Conservation (phyloP, 805 yeast genomes). For the Candida andamanensis region DNA sequence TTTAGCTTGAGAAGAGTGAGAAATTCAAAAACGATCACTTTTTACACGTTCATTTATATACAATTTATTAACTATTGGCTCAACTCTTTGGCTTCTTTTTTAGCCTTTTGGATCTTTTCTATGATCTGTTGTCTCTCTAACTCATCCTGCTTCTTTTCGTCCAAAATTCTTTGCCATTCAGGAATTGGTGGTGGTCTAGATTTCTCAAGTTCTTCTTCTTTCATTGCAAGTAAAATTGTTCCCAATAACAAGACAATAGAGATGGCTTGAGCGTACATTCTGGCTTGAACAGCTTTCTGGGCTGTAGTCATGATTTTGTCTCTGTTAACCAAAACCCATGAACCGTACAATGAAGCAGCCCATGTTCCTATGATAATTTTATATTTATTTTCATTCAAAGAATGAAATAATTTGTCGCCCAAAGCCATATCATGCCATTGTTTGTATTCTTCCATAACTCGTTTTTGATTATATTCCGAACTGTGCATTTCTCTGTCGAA, state of each 20-base stretch:
- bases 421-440: conserved; percentile 29
- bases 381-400: conserved; percentile 30
- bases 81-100: conserved; percentile 4
- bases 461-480: conserved; percentile 20
- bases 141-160: conserved; percentile 17
- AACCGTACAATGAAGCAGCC: conserved; percentile 50
- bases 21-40: too few relatives aligned
- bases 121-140: conserved; percentile 4
- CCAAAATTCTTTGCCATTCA: conserved; percentile 30
- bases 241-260: conserved; percentile 69
- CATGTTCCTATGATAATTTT: conserved; percentile 32
- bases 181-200: conserved; percentile 29
- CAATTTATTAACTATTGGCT: conserved; percentile 2
- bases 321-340: conserved; percentile 67
- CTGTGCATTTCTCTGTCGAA: conserved; percentile 36
- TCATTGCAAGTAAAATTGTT: conserved; percentile 61
- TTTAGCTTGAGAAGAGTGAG: background rate
- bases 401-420: conserved; percentile 24
- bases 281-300: conserved; percentile 81
- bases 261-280: conserved; percentile 86
- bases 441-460: conserved; percentile 30
- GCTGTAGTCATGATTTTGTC: conserved; percentile 71
- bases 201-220: conserved; percentile 52
- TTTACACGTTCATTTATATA: background rate
- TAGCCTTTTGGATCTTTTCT: conserved; percentile 6